These are phyloP conservation scores for Cyclocybe cylindracea DNA, from an alignment of 768 basidiomycete species.

Conservation along the genomic window DNA sequence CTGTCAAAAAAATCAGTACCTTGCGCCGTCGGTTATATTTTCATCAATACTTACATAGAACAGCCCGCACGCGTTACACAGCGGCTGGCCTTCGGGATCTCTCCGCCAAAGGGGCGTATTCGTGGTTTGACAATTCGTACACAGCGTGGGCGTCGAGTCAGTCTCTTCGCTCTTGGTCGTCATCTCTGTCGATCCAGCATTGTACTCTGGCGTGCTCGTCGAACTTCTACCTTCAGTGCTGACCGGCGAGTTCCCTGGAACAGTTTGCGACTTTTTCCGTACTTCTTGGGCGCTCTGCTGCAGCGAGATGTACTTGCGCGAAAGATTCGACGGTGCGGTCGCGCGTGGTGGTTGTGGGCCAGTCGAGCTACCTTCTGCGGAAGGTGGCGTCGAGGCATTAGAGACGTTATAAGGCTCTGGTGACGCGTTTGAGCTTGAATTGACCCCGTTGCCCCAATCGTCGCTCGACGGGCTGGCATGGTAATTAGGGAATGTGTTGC, in stretches of 20 bases:
- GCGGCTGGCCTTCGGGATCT: conserved; percentile 89
- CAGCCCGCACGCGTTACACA: conserved; percentile 58
- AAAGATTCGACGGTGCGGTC: conserved; percentile 22
- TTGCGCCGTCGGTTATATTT: neutral
- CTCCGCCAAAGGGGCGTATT: conserved; percentile 93
- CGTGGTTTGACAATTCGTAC: conserved; percentile 94
- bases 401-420: conserved; percentile 73
- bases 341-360: conserved; percentile 22
- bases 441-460: conserved; percentile 71
- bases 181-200: conserved; percentile 11
- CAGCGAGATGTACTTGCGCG: conserved; percentile 66
- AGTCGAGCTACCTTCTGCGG: conserved; percentile 48
- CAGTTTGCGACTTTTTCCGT: conserved; percentile 48
- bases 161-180: conserved; percentile 61
- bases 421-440: conserved; percentile 70
- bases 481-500: conserved; percentile 48
- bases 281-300: conserved; percentile 62
- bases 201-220: conserved; percentile 57
- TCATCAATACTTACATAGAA: conserved; percentile 15
- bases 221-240: conserved; percentile 48
- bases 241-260: conserved; percentile 28
- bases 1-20: conserved; percentile 37
- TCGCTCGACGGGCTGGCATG: conserved; percentile 83
- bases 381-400: conserved; percentile 74
- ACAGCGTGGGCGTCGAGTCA: conserved; percentile 76